Conservation (phyloP, 2,329 filamentous ascomycete species). For the Aureobasidium sp. region DNA sequence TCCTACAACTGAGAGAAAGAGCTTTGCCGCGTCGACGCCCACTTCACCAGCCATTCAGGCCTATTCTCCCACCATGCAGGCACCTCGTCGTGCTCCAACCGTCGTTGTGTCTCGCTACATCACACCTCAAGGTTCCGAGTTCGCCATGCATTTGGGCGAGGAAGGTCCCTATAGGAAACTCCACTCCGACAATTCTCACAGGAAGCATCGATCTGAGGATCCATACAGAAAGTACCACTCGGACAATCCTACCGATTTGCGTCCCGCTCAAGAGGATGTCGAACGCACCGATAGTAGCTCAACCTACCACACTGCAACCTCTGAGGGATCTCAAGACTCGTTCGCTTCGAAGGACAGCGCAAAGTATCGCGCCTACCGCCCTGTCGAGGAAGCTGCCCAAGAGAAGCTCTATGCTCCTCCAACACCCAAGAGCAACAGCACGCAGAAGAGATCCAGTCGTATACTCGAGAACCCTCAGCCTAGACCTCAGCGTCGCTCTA, state of each 20-base stretch:
- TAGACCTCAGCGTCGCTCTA: not conserved
- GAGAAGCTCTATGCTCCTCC: not conserved
- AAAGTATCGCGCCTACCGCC: conserved; percentile 15
- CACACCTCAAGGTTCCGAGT: conserved; percentile 20
- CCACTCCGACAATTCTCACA: not conserved
- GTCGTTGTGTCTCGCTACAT: conserved; percentile 30
- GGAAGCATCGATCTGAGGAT: not conserved
- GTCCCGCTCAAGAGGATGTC: conserved; percentile 16
- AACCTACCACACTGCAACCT: conserved; percentile 22
- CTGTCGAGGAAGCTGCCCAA: not conserved
- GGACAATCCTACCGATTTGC: conserved; percentile 11
- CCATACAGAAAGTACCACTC: not conserved
- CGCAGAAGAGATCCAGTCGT: conserved; percentile 16
- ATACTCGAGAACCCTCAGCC: not conserved
- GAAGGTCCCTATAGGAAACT: conserved; percentile 1
- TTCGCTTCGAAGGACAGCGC: conserved; percentile 10
- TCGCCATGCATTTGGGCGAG: conserved; percentile 15
- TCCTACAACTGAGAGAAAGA: not conserved
- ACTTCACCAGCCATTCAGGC: not conserved
- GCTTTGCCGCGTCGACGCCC: not conserved
- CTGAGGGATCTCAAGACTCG: conserved; percentile 13
- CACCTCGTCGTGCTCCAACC: conserved; percentile 20
- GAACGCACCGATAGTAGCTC: conserved; percentile 23
- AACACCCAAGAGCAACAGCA: not conserved
- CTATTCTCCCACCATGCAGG: not conserved